Evolutionary conservation across 257 asterid species (phyloP), one percentile per base, ranked within the genome.

Genomic region (Phtheirospermum japonicum): DNA sequence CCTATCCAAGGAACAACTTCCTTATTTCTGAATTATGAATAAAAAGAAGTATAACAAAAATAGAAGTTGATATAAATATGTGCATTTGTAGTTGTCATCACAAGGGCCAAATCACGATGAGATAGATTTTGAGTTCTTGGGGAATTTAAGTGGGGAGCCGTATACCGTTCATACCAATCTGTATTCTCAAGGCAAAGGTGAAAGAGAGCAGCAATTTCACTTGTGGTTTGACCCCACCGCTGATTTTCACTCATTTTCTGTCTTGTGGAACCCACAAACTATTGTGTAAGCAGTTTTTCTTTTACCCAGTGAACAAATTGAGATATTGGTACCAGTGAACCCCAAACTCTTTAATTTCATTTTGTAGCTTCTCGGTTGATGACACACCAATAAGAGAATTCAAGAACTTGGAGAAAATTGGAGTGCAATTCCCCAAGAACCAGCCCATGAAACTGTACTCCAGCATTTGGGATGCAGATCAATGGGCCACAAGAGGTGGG

Each of bases 401-500:
- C 90, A 87, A 77, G 79, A 84, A 87, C 52, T 7, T 84, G 66
- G 90, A 77, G 7, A 32, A 40, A 0, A 37, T 6, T 0, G 87
- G 87, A 4, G 83, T 83, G 13, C 57, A 59, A 20, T 80, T 80
- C 46, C 90, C 94, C 0, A 66, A 69, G 9, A 50, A 7, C 11
- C 94, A 83, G 62, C 59, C 82, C 0, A 85, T 85, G 94, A 80
- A 57, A 72, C 71, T 78, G 4, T 78, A 78, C 23, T 74, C 80
- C 0, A 85, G 94, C 69, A 58, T 85, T 2, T 85, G 85, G 85
- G 70, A 85, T 19, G 94, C 90, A 0, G 88, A 83, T 42, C 67
- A 85, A 53, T 83, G 90, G 94, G 94, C 94, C 14, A 83, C 94
- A 0, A 75, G 84, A 69, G 90, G 88, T 7, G 94, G 95, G 26